Evolutionary conservation across 1,139 yeast species (phyloP).

Genomic region (Kodamaea arcana): DNA sequence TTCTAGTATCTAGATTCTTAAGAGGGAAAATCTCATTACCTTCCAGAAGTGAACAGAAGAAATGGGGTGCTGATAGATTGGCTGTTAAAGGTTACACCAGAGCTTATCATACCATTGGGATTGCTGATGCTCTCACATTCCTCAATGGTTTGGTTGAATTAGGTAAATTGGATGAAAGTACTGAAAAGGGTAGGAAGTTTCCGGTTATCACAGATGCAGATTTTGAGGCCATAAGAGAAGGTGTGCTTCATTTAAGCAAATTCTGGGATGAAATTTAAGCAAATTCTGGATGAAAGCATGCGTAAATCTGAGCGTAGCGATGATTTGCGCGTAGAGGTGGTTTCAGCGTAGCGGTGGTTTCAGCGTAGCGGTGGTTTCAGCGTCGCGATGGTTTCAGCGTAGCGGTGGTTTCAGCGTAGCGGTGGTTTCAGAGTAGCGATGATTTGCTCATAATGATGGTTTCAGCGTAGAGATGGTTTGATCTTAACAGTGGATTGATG

Average conservation of each 20-base stretch:
- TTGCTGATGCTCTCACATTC: conserved; percentile 18
- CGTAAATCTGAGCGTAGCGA: too few relatives aligned
- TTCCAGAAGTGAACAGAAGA: conserved; percentile 21
- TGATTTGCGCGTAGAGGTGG: too few relatives aligned
- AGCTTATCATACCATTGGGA: conserved; percentile 40
- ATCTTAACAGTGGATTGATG: too few relatives aligned
- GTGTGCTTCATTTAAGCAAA: conserved; percentile 18
- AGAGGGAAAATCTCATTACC: conserved; percentile 32
- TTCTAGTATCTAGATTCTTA: conserved; percentile 30
- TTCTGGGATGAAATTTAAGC: conserved; percentile 18
- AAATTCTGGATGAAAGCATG: neutral
- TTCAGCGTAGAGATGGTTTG: too few relatives aligned
- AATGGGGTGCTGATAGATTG: conserved; percentile 28
- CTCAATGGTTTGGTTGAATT: conserved; percentile 20
- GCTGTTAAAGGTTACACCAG: conserved; percentile 27
- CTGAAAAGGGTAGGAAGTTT: conserved; percentile 29
- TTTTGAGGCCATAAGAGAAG: conserved; percentile 15
- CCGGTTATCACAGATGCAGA: conserved; percentile 30
- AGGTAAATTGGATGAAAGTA: conserved; percentile 22
- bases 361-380: too few relatives aligned
- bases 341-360: too few relatives aligned
- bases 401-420: too few relatives aligned
- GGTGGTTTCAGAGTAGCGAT: too few relatives aligned
- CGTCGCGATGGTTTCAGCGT: too few relatives aligned
- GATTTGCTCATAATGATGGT: too few relatives aligned